Conservation (phyloP, 2,329 filamentous ascomycete species). For the Fusarium algeriense region DNA sequence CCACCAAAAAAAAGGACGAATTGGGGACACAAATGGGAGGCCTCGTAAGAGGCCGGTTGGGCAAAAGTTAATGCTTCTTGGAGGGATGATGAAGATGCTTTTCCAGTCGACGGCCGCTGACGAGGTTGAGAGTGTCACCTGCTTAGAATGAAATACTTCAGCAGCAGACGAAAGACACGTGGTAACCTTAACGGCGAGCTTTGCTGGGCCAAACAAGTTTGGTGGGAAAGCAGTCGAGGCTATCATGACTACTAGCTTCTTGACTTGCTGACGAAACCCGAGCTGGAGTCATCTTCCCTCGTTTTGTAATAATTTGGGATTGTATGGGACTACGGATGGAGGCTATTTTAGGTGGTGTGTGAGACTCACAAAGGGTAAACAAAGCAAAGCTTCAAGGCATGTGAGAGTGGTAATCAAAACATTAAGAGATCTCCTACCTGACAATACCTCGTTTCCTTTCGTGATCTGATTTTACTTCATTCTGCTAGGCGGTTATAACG, state of each 20-base stretch:
- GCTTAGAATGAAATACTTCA: slow-evolving; percentile 44
- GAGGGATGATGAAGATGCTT: slow-evolving; percentile 36
- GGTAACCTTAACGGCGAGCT: slow-evolving; percentile 29
- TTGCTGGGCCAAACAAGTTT: slow-evolving; percentile 39
- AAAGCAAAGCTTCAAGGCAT: slow-evolving; percentile 28
- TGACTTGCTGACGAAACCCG: slow-evolving; percentile 34
- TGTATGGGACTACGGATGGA: slow-evolving; percentile 26
- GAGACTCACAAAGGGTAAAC: slow-evolving; percentile 23
- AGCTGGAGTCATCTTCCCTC: slow-evolving; percentile 33
- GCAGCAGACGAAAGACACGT: slow-evolving; percentile 31
- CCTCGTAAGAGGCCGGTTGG: slow-evolving; percentile 20
- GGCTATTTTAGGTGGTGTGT: slow-evolving; percentile 28
- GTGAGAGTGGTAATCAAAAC: slow-evolving; percentile 26
- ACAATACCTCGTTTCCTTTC: slow-evolving; percentile 12
- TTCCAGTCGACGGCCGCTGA: slow-evolving; percentile 37
- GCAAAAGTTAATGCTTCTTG: slow-evolving; percentile 44
- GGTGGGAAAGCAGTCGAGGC: slow-evolving; percentile 37
- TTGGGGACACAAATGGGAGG: slow-evolving; percentile 22
- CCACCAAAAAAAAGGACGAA: slow-evolving; percentile 36
- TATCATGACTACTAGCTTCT: slow-evolving; percentile 31
- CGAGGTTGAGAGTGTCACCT: slow-evolving; percentile 36
- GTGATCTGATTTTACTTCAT: slow-evolving; percentile 4
- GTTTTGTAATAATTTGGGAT: slow-evolving; percentile 44
- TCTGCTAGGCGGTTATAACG: slow-evolving; percentile 28
- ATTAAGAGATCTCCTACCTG: slow-evolving; percentile 28